Conservation (phyloP, 352 stramenopile species). For the Globisporangium alternatum region DNA sequence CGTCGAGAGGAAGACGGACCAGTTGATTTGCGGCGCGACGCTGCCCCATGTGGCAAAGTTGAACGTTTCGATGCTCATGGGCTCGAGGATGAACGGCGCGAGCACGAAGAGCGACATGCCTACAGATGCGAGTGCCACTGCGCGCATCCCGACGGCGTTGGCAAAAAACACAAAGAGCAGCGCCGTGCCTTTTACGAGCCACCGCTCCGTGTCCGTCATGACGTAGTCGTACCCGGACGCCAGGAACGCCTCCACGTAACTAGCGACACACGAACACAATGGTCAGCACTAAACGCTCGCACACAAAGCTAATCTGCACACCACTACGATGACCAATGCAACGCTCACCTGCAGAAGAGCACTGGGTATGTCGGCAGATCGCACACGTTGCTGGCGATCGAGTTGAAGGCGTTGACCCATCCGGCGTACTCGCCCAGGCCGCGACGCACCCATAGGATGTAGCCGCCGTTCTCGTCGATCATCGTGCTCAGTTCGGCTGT, state of each 20-base stretch:
- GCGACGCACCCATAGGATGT: constrained; percentile 84
- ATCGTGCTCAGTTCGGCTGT: constrained; percentile 81
- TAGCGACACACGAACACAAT: constrained; percentile 12
- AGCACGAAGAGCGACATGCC: constrained; percentile 84
- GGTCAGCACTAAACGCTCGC: neutral
- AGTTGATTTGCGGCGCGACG: constrained; percentile 67
- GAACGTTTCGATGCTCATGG: constrained; percentile 66
- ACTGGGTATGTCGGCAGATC: constrained; percentile 83
- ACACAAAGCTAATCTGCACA: neutral
- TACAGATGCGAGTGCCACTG: constrained; percentile 68
- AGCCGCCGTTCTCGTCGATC: constrained; percentile 84
- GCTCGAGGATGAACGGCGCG: constrained; percentile 76
- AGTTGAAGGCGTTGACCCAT: constrained; percentile 86
- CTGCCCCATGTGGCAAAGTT: constrained; percentile 72
- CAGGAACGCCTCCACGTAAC: constrained; percentile 78
- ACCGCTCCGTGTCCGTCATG: constrained; percentile 51
- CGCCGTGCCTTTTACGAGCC: constrained; percentile 68
- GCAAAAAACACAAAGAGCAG: constrained; percentile 68
- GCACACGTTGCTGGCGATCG: constrained; percentile 80
- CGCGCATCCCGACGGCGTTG: constrained; percentile 77
- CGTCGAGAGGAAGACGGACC: constrained; percentile 83
- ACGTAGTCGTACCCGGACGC: constrained; percentile 52
- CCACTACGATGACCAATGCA: too few relatives aligned
- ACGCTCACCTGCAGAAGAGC: constrained; percentile 62
- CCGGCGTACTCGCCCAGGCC: constrained; percentile 76